Conservation (phyloP, 768 basidiomycete species). For the Punctularia strigosozonata region DNA sequence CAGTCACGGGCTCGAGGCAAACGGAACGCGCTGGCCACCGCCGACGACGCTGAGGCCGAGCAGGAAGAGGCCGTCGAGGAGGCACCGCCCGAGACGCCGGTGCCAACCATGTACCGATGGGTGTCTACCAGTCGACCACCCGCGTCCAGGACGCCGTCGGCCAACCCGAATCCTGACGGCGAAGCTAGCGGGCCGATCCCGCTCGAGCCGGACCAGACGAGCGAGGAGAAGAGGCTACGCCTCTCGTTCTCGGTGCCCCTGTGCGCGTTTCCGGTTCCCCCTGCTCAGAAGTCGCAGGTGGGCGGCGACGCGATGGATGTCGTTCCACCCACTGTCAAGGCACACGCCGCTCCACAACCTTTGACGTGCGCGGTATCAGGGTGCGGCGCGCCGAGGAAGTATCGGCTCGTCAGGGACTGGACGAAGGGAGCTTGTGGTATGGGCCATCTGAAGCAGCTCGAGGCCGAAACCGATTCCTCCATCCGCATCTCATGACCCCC, state of each 20-base stretch:
- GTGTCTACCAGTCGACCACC: too few relatives aligned
- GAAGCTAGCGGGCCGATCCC: slow-evolving; percentile 5
- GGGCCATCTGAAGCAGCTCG: slow-evolving; percentile 46
- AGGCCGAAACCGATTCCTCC: slow-evolving; percentile 21
- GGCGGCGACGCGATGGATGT: slow-evolving; percentile 10
- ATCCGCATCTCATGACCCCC: too few relatives aligned
- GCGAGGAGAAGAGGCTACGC: slow-evolving; percentile 19
- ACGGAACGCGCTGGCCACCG: slow-evolving; percentile 36
- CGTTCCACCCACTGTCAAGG: background rate
- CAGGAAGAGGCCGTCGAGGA: slow-evolving; percentile 32
- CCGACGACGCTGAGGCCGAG: slow-evolving; percentile 27
- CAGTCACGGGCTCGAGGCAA: slow-evolving; percentile 18
- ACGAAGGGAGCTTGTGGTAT: slow-evolving; percentile 57
- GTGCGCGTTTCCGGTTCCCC: slow-evolving; percentile 16
- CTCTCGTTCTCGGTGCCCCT: slow-evolving; percentile 46
- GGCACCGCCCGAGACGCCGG: slow-evolving; percentile 14
- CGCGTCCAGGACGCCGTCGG: slow-evolving; percentile 26
- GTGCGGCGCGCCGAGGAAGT: slow-evolving; percentile 44
- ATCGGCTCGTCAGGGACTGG: slow-evolving; percentile 55
- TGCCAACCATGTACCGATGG: slow-evolving; percentile 63
- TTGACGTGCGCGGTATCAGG: slow-evolving; percentile 43
- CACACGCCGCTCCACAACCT: slow-evolving; percentile 4
- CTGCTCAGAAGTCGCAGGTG: too few relatives aligned
- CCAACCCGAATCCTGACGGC: background rate
- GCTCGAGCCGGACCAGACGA: slow-evolving; percentile 5